Evolutionary conservation across 1,284 basidiomycete genomes (phyloP), one percentile per base, ranked within the genome.

Genomic region (Nidula niveotomentosa): DNA sequence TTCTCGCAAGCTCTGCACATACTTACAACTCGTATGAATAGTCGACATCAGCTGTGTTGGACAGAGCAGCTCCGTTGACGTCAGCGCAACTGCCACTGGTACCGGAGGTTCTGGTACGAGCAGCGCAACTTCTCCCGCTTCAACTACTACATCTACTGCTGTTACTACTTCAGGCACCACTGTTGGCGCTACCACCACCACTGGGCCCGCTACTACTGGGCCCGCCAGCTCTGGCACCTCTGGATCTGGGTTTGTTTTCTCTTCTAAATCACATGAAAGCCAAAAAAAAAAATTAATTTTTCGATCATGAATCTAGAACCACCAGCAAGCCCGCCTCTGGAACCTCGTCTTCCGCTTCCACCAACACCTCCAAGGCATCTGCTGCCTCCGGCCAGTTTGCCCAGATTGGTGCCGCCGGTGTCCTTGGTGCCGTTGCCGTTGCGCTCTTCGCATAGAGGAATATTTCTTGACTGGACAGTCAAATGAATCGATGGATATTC

Each of bases 341-440:
- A 23, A 17, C 55, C n/a, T 49, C 58, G 51, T 44, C 61, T 9
- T 53, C 66, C 10, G 52, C 62, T 7, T 56, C 59, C 7, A 54
- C 64, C 13, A 67, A 65, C 51, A 65, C 69, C 6, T 56, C 59
- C 8, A 53, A 64, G 10, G 67, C 65, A 51, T 65, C 69, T 49
- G 75, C 72, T 49, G 75, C 72, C 1, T 60, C 72, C 18, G 60
- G 69, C 18, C 69, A 74, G 5, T 59, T 62, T 47, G 72, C 69
- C 13, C 63, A 70, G 18, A 56, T 76, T 45, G 78, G 77, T 48
- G 67, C 66, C 48, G 78, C 74, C 52, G 83, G 77, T 57, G 53
- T 78, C 39, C 55, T 80, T 51, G 81, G 80, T 53, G 81, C 75
- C 36, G 76, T 72, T 43, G 56, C 81, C 51, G 67, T 75, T 52